Conservation (phyloP, 1,284 basidiomycete genomes). For the Ceratobasidium sp. region DNA sequence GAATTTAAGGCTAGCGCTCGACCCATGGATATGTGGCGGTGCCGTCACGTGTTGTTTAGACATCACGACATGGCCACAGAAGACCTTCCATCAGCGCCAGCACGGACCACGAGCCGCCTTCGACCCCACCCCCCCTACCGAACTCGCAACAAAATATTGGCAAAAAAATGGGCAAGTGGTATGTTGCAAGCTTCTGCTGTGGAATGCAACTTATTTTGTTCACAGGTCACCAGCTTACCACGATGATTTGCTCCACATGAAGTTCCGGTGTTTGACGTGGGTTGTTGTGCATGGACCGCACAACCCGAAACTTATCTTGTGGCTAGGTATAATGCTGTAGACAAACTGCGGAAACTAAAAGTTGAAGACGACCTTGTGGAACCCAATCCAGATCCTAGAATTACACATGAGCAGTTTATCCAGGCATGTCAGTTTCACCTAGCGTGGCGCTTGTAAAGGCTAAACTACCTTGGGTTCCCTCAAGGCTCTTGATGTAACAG, state of each 20-base stretch:
- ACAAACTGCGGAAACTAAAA: constrained; percentile 36
- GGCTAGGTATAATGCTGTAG: constrained; percentile 37
- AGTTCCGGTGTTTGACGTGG: constrained; percentile 38
- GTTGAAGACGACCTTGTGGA: constrained; percentile 36
- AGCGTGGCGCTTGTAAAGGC: constrained; percentile 10
- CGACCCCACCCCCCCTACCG: background rate
- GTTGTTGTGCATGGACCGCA: background rate
- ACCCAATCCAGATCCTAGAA: constrained; percentile 28
- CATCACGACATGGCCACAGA: constrained; percentile 18
- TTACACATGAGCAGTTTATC: constrained; percentile 39
- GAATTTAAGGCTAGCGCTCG: background rate
- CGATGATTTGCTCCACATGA: constrained; percentile 38
- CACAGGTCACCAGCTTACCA: constrained; percentile 36
- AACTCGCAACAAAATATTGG: background rate
- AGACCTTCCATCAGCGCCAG: constrained; percentile 33
- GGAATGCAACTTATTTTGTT: constrained; percentile 1
- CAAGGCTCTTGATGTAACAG: constrained; percentile 36
- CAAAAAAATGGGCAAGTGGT: constrained; percentile 37
- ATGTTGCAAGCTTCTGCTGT: background rate
- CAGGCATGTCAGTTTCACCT: constrained; percentile 30
- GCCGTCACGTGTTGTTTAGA: constrained; percentile 11
- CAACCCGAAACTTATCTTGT: background rate
- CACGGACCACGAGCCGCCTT: constrained; percentile 3
- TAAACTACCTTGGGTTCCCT: constrained; percentile 17
- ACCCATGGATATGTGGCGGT: background rate